These are phyloP conservation scores for Escovopsis sp. DNA, from an alignment of 2,329 filamentous ascomycete genomes.

Conservation along the genomic window DNA sequence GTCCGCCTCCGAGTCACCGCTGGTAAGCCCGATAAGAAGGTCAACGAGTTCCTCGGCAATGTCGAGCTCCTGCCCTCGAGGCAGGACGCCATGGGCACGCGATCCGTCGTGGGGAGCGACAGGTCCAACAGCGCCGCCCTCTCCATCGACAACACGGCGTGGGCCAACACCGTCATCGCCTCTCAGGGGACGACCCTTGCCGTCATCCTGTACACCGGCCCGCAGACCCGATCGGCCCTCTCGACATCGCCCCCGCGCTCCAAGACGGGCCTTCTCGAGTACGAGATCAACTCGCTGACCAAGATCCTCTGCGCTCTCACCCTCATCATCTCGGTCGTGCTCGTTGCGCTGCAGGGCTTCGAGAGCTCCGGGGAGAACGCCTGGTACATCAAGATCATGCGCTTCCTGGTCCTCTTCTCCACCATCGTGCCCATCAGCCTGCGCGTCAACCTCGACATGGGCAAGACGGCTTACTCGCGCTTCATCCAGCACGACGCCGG, in stretches of 20 bases:
- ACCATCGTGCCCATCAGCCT: conserved; percentile 96
- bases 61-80: conserved; percentile 54
- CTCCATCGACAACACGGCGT: conserved; percentile 93
- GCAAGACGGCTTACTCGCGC: conserved; percentile 88
- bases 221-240: conserved; percentile 83
- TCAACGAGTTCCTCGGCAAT: conserved; percentile 91
- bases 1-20: conserved; percentile 57
- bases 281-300: conserved; percentile 92
- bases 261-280: conserved; percentile 84
- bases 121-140: conserved; percentile 51
- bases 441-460: conserved; percentile 91
- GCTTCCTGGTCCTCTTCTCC: conserved; percentile 97
- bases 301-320: conserved; percentile 92
- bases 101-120: conserved; percentile 14
- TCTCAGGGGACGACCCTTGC: conserved; percentile 82
- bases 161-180: conserved; percentile 94
- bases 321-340: conserved; percentile 66
- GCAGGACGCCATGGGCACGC: conserved; percentile 21
- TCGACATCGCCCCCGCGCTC: conserved; percentile 86
- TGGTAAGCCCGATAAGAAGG: conserved; percentile 80
- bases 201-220: conserved; percentile 85
- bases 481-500: conserved; percentile 87
- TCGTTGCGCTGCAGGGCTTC: conserved; percentile 80
- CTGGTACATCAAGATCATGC: conserved; percentile 96
- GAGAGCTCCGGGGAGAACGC: conserved; percentile 46